Evolutionary conservation across 257 asterid species (phyloP).

Genomic region (Asclepias syriaca): DNA sequence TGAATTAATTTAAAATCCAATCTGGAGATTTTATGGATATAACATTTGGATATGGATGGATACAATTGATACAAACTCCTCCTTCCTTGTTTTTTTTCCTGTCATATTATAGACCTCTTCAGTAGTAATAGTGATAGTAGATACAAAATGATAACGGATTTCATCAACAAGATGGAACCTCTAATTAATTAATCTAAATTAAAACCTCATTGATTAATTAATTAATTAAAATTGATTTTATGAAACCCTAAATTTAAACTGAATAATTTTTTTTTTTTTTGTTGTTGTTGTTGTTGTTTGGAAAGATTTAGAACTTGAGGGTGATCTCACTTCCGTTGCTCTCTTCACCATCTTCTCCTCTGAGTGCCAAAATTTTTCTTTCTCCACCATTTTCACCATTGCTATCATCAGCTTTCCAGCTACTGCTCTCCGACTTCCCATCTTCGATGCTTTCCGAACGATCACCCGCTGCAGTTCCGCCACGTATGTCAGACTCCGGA

Average conservation of each 20-base stretch:
- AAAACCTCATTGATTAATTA: not conserved
- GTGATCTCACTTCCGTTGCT: conserved; percentile 53
- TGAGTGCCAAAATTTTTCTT: conserved; percentile 30
- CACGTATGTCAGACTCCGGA: conserved; percentile 46
- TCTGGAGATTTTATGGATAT: conserved; percentile 2
- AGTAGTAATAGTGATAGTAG: not conserved
- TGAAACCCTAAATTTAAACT: conserved; percentile 4
- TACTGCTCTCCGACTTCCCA: conserved; percentile 81
- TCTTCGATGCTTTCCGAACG: conserved; percentile 83
- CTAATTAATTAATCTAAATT: not conserved
- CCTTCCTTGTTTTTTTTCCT: not conserved
- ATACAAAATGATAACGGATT: not conserved
- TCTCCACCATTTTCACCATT: conserved; percentile 56
- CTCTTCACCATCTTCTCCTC: conserved; percentile 47
- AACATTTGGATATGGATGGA: not conserved
- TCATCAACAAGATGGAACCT: conserved; percentile 4
- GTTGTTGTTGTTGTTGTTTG: no score
- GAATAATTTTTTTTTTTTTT: not conserved
- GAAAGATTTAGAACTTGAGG: conserved; percentile 46
- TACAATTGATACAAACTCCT: conserved; percentile 4
- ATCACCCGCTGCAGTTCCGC: conserved; percentile 40
- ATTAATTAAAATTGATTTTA: no score
- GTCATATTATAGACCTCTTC: not conserved
- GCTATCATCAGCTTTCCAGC: conserved; percentile 87
- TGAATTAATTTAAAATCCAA: conserved; percentile 5